These are phyloP conservation scores for Solanum lignicaule DNA, from an alignment of 257 asterid genomes.

Conservation along the genomic window DNA sequence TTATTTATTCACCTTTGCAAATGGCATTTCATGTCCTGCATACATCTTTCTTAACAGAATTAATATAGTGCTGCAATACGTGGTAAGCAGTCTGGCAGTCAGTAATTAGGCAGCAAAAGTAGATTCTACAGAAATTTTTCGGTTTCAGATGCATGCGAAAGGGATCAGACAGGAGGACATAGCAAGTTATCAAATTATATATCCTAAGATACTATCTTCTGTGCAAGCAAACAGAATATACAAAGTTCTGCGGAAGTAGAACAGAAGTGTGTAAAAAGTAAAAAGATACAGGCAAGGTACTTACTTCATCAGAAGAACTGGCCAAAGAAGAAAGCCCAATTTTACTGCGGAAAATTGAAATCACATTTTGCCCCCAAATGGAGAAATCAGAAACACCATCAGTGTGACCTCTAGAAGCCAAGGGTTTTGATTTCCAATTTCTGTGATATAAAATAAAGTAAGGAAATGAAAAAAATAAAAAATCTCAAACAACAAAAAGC, in stretches of 20 bases:
- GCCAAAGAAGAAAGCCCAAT: conserved; percentile 72
- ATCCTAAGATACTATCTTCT: not conserved
- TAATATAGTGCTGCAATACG: not conserved
- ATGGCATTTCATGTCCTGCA: not conserved
- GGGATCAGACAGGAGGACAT: not conserved
- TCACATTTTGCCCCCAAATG: conserved; percentile 85
- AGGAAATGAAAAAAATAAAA: not conserved
- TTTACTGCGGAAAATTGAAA: conserved; percentile 68
- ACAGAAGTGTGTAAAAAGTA: not conserved
- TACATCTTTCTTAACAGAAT: not conserved
- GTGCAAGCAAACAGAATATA: not conserved
- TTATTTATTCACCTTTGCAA: not conserved
- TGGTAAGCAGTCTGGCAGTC: not conserved
- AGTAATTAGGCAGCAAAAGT: not conserved
- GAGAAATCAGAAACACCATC: conserved; percentile 86
- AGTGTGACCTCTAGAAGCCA: conserved; percentile 57
- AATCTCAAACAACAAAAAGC: not conserved
- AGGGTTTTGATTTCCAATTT: conserved; percentile 65
- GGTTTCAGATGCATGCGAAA: not conserved
- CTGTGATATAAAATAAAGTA: conserved; percentile 22
- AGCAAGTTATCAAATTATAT: not conserved
- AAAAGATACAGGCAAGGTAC: not conserved
- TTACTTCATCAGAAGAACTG: conserved; percentile 60
- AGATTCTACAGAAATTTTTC: not conserved
- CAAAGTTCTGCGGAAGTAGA: not conserved